These are phyloP conservation scores for Podila epicladia DNA, from an alignment of 192 early-diverging fungal genomes.

Conservation along the genomic window DNA sequence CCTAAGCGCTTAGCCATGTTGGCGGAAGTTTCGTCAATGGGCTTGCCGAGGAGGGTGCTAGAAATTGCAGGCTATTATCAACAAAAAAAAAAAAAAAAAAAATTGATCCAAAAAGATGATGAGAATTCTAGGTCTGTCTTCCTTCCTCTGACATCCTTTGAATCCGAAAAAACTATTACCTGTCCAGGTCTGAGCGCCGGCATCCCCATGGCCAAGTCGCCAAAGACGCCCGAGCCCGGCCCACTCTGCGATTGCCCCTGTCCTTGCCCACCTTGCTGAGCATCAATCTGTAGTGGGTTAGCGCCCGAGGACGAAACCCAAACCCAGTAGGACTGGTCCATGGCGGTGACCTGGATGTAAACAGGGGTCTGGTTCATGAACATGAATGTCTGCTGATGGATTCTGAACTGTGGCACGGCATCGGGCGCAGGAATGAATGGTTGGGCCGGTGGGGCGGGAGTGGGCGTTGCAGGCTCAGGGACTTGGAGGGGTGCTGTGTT, in stretches of 20 bases:
- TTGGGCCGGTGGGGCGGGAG: background rate
- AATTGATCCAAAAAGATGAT: background rate
- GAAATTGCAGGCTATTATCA: no score
- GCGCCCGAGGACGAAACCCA: slow-evolving; percentile 32
- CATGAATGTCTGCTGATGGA: slow-evolving; percentile 28
- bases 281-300: slow-evolving; percentile 4
- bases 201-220: slow-evolving; percentile 42
- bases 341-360: slow-evolving; percentile 24
- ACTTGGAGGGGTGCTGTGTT: background rate
- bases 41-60: no score
- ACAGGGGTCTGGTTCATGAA: slow-evolving; percentile 44
- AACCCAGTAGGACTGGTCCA: slow-evolving; percentile 29
- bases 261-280: slow-evolving; percentile 6
- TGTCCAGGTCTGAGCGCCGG: slow-evolving; percentile 27
- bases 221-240: slow-evolving; percentile 14
- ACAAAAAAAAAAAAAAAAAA: background rate
- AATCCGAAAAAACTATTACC: slow-evolving; percentile 8
- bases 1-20: no score
- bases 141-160: background rate
- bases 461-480: background rate
- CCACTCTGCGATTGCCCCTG: slow-evolving; percentile 3
- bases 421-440: slow-evolving; percentile 7
- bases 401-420: background rate
- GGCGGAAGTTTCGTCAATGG: no score
- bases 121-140: background rate